A percentile compares a stretch with the other conserved stretches of the same genome.
Conservation (phyloP, 495 filamentous ascomycete species). For the Neurospora sp. region DNA sequence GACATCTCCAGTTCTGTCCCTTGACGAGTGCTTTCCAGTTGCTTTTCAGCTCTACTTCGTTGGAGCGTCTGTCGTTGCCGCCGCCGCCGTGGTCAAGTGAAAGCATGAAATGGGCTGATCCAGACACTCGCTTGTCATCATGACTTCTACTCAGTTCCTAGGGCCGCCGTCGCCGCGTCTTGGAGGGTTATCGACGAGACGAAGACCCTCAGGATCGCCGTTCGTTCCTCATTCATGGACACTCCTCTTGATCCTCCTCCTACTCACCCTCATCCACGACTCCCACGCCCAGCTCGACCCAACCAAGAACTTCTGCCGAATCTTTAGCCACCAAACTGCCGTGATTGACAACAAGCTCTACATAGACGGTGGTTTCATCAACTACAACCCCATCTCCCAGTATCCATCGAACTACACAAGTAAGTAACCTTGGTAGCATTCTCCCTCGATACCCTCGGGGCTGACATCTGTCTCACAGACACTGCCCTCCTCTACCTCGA, state of each 20-base stretch:
- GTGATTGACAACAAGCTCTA: conserved; percentile 41
- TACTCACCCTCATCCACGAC: background rate
- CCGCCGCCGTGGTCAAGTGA: background rate
- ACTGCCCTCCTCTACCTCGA: conserved; percentile 38
- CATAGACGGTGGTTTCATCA: conserved; percentile 43
- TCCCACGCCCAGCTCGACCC: conserved; percentile 22
- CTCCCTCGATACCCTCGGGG: background rate
- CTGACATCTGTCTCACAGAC: conserved; percentile 18
- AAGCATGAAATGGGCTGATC: background rate
- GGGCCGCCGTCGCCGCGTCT: background rate
- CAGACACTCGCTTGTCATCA: background rate
- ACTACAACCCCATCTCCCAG: conserved; percentile 34
- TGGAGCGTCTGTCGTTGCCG: background rate
- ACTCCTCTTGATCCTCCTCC: background rate
- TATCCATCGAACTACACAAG: conserved; percentile 41
- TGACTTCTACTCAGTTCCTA: background rate
- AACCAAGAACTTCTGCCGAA: conserved; percentile 38
- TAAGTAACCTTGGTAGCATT: conserved; percentile 11
- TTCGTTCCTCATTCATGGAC: background rate
- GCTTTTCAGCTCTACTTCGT: background rate
- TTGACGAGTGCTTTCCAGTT: background rate
- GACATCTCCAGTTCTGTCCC: background rate
- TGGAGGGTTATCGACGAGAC: background rate
- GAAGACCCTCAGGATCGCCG: background rate
- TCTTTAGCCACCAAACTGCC: conserved; percentile 42